Conservation (phyloP, 257 asterid genomes). For the Fraxinus cuspidata region DNA sequence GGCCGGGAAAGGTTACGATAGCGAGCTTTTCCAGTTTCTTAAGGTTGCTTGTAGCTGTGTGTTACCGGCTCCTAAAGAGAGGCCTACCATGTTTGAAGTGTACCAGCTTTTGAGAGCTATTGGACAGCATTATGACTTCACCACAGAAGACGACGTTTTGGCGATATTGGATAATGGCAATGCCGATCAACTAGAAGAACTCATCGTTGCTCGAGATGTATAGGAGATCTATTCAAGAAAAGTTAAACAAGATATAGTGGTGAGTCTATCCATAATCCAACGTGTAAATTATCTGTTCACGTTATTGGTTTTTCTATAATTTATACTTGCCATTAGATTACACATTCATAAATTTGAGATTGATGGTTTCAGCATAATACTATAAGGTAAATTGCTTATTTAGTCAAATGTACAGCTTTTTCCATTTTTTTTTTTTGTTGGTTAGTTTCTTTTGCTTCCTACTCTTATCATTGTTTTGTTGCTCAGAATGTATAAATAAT, state of each 20-base stretch:
- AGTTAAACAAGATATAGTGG: conserved; percentile 16
- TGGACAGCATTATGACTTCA: conserved; percentile 44
- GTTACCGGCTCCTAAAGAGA: conserved; percentile 44
- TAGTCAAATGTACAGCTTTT: too few species aligned
- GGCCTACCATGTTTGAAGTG: conserved; percentile 58
- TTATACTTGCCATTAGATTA: background rate
- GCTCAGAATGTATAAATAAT: too few species aligned
- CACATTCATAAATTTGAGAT: background rate
- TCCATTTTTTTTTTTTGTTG: background rate
- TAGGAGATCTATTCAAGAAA: conserved; percentile 22
- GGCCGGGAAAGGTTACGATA: conserved; percentile 39
- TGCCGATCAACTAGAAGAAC: conserved; percentile 36
- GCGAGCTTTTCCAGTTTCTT: conserved; percentile 47
- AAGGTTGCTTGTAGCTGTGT: conserved; percentile 56
- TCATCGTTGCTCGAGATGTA: conserved; percentile 50
- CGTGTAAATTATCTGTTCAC: conserved; percentile 23
- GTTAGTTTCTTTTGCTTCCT: background rate
- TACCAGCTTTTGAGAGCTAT: conserved; percentile 50
- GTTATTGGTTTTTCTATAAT: too few species aligned
- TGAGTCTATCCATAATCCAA: background rate
- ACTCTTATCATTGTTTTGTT: too few species aligned
- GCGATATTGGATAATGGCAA: conserved; percentile 35
- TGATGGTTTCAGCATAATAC: background rate
- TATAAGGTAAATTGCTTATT: background rate
- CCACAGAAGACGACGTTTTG: conserved; percentile 40